A percentile compares a stretch with the other conserved stretches of the same genome.
phyloP scores from a whole-genome alignment of 1,139 yeast genomes.

The Pichia sp. region DNA sequence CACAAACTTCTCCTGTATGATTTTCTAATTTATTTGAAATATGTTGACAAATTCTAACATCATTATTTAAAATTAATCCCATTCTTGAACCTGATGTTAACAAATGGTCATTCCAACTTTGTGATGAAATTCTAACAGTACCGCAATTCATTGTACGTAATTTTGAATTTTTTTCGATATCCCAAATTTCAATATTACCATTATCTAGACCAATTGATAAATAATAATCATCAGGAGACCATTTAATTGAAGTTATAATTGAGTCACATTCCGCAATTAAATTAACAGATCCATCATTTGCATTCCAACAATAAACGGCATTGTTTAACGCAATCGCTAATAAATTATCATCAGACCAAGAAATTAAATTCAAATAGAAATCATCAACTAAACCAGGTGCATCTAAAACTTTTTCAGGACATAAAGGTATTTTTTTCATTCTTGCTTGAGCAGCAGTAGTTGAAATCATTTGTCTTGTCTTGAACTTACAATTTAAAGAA shows the following conservation, averaged over 20 bases:
- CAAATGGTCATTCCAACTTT: conserved; percentile 79
- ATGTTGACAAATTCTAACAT: conserved; percentile 84
- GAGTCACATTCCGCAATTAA: conserved; percentile 53
- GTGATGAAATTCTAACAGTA: conserved; percentile 70
- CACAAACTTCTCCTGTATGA: conserved; percentile 91
- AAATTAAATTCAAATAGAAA: conserved; percentile 77
- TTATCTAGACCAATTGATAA: conserved; percentile 79
- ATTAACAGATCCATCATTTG: conserved; percentile 74
- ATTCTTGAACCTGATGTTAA: conserved; percentile 78
- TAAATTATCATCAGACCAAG: conserved; percentile 82
- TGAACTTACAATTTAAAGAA: conserved; percentile 16
- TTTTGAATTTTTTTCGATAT: conserved; percentile 68
- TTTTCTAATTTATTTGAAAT: conserved; percentile 51
- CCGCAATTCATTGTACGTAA: conserved; percentile 69
- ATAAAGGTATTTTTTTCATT: conserved; percentile 69
- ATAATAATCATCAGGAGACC: conserved; percentile 92
- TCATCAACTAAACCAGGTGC: conserved; percentile 96
- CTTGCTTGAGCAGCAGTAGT: conserved; percentile 34
- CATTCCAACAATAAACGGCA: conserved; percentile 90
- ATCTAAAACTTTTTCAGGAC: conserved; percentile 90
- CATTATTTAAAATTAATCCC: conserved; percentile 84
- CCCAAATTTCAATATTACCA: conserved; percentile 92
- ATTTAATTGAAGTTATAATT: conserved; percentile 66
- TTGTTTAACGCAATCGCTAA: conserved; percentile 87
- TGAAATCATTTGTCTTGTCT: conserved; percentile 25